A percentile compares a stretch with the other conserved stretches of the same genome.
Evolutionary conservation across 169 alveolate species (phyloP).

Genomic region (Cryptosporidium ryanae): DNA sequence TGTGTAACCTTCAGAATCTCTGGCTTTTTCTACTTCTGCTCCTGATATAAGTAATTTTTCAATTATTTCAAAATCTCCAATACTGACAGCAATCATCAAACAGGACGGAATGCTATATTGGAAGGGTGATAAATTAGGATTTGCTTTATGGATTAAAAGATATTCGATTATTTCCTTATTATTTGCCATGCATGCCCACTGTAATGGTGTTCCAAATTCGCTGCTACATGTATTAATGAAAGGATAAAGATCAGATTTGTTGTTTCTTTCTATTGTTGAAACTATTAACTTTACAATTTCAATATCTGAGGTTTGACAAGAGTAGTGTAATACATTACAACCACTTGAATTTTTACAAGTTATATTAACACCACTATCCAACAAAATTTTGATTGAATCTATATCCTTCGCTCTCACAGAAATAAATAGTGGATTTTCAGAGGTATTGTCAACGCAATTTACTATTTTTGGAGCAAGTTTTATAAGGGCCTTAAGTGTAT

Average conservation of each 20-base stretch:
- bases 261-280: background rate
- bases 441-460: constrained; percentile 47
- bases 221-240: constrained; percentile 56
- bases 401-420: constrained; percentile 69
- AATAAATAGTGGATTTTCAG: constrained; percentile 55
- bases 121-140: constrained; percentile 50
- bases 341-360: constrained; percentile 21
- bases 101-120: constrained; percentile 24
- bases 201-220: constrained; percentile 70
- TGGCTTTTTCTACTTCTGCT: constrained; percentile 23
- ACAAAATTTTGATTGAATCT: constrained; percentile 36
- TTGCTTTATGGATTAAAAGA: constrained; percentile 21
- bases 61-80: constrained; percentile 34
- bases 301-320: constrained; percentile 50
- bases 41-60: constrained; percentile 59
- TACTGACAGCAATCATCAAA: constrained; percentile 40
- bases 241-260: constrained; percentile 4
- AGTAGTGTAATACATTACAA: constrained; percentile 51
- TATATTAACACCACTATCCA: constrained; percentile 38
- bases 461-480: constrained; percentile 63
- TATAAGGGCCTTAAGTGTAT: constrained; percentile 53
- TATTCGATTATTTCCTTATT: constrained; percentile 22
- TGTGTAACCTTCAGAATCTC: constrained; percentile 65
- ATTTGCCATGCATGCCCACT: constrained; percentile 70
- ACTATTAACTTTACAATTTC: constrained; percentile 13